These are phyloP conservation scores for Solanum rostratum DNA, from an alignment of 257 asterid genomes.

Conservation along the genomic window DNA sequence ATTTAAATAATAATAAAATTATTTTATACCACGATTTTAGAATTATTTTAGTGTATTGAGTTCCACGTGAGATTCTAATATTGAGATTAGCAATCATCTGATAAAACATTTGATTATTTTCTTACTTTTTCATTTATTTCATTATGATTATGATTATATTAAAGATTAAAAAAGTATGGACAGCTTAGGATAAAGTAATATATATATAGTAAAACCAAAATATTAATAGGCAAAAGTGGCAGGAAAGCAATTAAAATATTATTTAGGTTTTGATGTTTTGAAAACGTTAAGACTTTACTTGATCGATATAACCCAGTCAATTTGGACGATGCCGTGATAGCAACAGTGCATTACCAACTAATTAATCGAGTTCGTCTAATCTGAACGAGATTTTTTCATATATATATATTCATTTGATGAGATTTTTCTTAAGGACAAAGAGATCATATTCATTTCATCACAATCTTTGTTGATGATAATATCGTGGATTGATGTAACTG, in stretches of 20 bases:
- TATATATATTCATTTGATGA: too few relatives aligned
- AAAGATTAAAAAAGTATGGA: background rate
- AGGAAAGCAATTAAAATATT: background rate
- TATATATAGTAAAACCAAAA: background rate
- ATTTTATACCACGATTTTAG: background rate
- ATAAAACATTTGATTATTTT: background rate
- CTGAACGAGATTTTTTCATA: too few relatives aligned
- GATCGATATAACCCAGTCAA: background rate
- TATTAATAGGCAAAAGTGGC: background rate
- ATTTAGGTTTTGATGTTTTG: background rate
- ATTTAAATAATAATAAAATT: background rate
- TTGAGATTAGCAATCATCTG: background rate
- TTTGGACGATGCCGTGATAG: background rate
- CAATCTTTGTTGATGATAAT: background rate
- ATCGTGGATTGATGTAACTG: background rate
- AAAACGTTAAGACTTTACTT: background rate
- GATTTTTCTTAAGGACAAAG: background rate
- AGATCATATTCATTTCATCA: background rate
- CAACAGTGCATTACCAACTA: background rate
- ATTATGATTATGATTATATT: too few relatives aligned
- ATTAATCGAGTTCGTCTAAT: background rate
- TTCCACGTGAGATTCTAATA: background rate
- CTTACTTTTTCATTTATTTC: background rate
- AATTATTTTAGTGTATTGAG: background rate
- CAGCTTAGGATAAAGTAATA: background rate